These are phyloP conservation scores for Hygrophorus russula DNA, from an alignment of 768 basidiomycete species.

Conservation along the genomic window DNA sequence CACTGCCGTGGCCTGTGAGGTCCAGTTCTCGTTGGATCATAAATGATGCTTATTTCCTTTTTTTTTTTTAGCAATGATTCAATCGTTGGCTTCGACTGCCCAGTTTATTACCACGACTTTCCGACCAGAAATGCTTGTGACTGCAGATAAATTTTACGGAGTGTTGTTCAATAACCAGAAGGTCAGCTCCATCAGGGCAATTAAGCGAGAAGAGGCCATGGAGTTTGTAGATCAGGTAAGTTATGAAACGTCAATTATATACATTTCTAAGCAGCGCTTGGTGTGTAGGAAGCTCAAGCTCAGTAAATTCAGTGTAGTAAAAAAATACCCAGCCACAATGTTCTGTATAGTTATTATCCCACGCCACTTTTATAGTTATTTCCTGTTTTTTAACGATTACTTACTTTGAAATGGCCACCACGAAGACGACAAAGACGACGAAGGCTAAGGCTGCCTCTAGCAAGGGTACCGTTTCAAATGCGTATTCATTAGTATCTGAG, in stretches of 20 bases:
- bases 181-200: slow-evolving; percentile 79
- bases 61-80: slow-evolving; percentile 71
- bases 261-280: neutral
- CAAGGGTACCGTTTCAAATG: slow-evolving; percentile 25
- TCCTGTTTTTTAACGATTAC: too few relatives aligned
- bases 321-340: too few relatives aligned
- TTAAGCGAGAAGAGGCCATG: slow-evolving; percentile 84
- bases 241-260: slow-evolving; percentile 2
- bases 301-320: too few relatives aligned
- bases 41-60: slow-evolving; percentile 2
- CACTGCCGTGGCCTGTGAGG: slow-evolving; percentile 86
- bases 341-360: too few relatives aligned
- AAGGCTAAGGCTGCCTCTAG: slow-evolving; percentile 50
- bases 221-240: slow-evolving; percentile 86
- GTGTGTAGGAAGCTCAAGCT: slow-evolving; percentile 13
- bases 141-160: slow-evolving; percentile 95
- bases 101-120: slow-evolving; percentile 99
- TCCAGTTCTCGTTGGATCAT: neutral
- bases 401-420: slow-evolving; percentile 60
- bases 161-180: slow-evolving; percentile 95
- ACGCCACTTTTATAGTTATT: neutral
- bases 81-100: slow-evolving; percentile 73
- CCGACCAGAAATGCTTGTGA: slow-evolving; percentile 92
- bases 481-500: slow-evolving; percentile 1
- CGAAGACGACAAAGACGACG: slow-evolving; percentile 53